Conservation (phyloP, 2,329 filamentous ascomycete species). For the Claviceps humidiphila region DNA sequence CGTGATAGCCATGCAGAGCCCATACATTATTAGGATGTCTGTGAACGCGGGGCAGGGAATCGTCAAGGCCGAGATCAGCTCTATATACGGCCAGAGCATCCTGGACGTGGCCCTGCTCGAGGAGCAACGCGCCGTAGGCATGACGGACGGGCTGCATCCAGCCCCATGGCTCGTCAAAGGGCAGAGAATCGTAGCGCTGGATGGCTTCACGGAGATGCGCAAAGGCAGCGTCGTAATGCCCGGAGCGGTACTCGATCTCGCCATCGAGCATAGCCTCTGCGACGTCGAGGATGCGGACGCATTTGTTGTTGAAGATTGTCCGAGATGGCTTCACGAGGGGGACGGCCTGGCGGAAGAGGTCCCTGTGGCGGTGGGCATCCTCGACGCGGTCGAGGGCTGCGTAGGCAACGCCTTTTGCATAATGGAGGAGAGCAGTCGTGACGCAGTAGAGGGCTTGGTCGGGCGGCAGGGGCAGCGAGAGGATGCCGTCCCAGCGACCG, state of each 20-base stretch:
- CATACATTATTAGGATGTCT: conserved; percentile 64
- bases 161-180: conserved; percentile 64
- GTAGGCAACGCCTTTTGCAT: conserved; percentile 54
- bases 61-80: conserved; percentile 47
- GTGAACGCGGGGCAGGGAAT: conserved; percentile 47
- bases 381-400: conserved; percentile 43
- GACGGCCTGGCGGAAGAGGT: conserved; percentile 37
- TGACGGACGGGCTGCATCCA: conserved; percentile 69
- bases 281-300: conserved; percentile 45
- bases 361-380: conserved; percentile 39
- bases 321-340: conserved; percentile 42
- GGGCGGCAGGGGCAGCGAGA: conserved; percentile 39
- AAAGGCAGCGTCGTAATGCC: conserved; percentile 46
- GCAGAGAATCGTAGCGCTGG: conserved; percentile 45
- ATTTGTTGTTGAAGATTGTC: conserved; percentile 32
- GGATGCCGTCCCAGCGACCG: conserved; percentile 55
- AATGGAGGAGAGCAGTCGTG: conserved; percentile 55
- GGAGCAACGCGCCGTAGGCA: conserved; percentile 54
- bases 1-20: conserved; percentile 60
- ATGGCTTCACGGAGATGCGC: conserved; percentile 43
- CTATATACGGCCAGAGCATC: conserved; percentile 44
- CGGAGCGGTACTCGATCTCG: conserved; percentile 57
- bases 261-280: conserved; percentile 58
- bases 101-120: conserved; percentile 49
- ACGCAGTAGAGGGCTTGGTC: conserved; percentile 52